Evolutionary conservation across 306 rosid genomes (phyloP), one percentile per base, ranked within the genome.

Genomic region (Geum urbanum): DNA sequence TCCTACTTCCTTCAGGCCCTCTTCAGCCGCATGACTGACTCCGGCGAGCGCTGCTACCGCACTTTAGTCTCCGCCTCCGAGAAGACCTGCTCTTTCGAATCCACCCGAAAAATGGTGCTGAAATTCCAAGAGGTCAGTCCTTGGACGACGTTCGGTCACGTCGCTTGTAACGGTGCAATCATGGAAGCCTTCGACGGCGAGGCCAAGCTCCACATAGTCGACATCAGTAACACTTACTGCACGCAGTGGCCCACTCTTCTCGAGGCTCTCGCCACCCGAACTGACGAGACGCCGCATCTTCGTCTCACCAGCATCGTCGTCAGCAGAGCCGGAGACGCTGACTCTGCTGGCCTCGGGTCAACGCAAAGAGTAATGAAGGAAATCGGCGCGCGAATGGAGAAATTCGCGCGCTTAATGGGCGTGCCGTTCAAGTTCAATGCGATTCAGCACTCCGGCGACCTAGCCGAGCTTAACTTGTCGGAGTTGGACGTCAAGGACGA

Each of bases 201-300:
- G 63, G 43, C 87, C 0, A 94, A 81, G 74, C 66, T 94, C 9
- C 98, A 94, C 48, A 94, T 90, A 18, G 35, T 94, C 37, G 98
- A 94, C 69, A 60, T 94, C 14, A 94, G 97, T 77, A 88, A 91
- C 70, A 88, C 98, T 3, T 90, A 84, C 80, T 94, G 97, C 83
- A 94, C 98, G 19, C 98, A 94, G 39, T 94, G 98, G 98, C 98
- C 98, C 0, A 94, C 98, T 0, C 82, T 94, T 8, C 88, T 94
- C 0, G 98, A 94, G 77, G 90, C 97, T 10, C 44, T 94, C 0
- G 98, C 98, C 0, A 90, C 97, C 1, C 84, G 96, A 18, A 69
- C 83, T 8, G 95, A 88, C 47, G 92, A 94, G 37, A 91, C 97
- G 0, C 98, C 98, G 0, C 83, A 85, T 46, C 92, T 94, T 48